A percentile compares a stretch with the other conserved stretches of the same genome.
Conservation (phyloP, 1,139 yeast species). For the Eremothecium gossypii region DNA sequence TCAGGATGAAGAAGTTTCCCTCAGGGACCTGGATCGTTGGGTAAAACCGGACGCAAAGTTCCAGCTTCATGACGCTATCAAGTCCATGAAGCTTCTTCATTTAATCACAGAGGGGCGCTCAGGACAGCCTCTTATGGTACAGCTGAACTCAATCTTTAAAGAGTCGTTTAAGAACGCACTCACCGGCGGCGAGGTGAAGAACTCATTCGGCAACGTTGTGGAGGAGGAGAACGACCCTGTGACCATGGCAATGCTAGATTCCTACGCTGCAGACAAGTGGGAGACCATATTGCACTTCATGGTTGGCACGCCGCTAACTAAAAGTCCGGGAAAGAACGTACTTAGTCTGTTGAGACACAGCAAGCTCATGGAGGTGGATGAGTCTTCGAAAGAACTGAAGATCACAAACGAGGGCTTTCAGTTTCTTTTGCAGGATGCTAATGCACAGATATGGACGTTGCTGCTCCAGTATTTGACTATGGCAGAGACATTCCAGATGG, state of each 20-base stretch:
- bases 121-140: slow-evolving; percentile 27
- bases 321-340: slow-evolving; percentile 61
- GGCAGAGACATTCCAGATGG: slow-evolving; percentile 81
- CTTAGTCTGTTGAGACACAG: slow-evolving; percentile 59
- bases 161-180: slow-evolving; percentile 71
- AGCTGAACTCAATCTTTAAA: slow-evolving; percentile 65
- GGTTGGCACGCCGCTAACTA: slow-evolving; percentile 80
- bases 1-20: slow-evolving; percentile 61
- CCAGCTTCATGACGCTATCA: slow-evolving; percentile 62
- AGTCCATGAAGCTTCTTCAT: slow-evolving; percentile 68
- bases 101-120: slow-evolving; percentile 48
- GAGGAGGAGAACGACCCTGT: slow-evolving; percentile 43
- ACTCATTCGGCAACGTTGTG: slow-evolving; percentile 49
- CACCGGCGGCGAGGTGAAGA: slow-evolving; percentile 55
- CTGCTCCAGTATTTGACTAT: slow-evolving; percentile 77
- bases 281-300: slow-evolving; percentile 91
- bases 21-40: slow-evolving; percentile 67
- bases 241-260: slow-evolving; percentile 57
- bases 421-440: slow-evolving; percentile 81
- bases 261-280: slow-evolving; percentile 83
- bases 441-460: slow-evolving; percentile 92
- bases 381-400: slow-evolving; percentile 40
- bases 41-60: slow-evolving; percentile 46
- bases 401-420: slow-evolving; percentile 93
- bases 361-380: slow-evolving; percentile 68